Percentiles rank a stretch among this genome's conserved stretches.
phyloP scores from a whole-genome alignment of 352 stramenopile species.

The Phytopythium oedochilum region DNA sequence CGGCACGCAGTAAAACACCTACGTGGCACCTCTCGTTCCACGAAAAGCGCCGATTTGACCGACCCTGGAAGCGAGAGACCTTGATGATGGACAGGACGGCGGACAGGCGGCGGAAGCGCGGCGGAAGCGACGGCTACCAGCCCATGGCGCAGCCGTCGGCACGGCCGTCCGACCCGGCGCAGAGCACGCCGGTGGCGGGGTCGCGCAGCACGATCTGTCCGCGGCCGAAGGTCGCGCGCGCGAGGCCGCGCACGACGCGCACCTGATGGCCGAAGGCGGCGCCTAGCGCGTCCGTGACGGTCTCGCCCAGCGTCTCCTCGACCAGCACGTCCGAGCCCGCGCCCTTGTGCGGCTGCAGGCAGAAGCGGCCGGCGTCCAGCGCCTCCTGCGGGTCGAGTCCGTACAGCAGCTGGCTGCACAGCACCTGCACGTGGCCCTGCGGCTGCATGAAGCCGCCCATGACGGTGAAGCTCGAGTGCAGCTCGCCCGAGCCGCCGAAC shows the following conservation, averaged over 20 bases:
- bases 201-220: slow-evolving; percentile 86
- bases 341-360: slow-evolving; percentile 71
- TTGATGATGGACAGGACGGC: too few relatives aligned
- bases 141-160: slow-evolving; percentile 93
- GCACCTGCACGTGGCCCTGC: slow-evolving; percentile 94
- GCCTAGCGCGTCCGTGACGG: slow-evolving; percentile 68
- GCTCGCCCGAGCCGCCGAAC: slow-evolving; percentile 72
- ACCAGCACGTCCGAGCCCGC: slow-evolving; percentile 76
- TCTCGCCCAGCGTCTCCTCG: slow-evolving; percentile 72
- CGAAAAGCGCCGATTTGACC: too few relatives aligned
- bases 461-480: slow-evolving; percentile 91
- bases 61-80: too few relatives aligned
- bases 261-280: slow-evolving; percentile 71
- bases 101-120: too few relatives aligned
- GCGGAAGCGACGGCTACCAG: too few relatives aligned
- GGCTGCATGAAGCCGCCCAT: slow-evolving; percentile 96
- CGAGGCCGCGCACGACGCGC: slow-evolving; percentile 17
- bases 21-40: too few relatives aligned
- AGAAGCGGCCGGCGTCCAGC: slow-evolving; percentile 93
- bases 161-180: slow-evolving; percentile 93
- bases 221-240: slow-evolving; percentile 60
- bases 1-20: too few relatives aligned
- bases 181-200: slow-evolving; percentile 85
- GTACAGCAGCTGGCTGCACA: slow-evolving; percentile 87
- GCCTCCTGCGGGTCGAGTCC: slow-evolving; percentile 85